A percentile compares a stretch with the other conserved stretches of the same genome.
Conservation (phyloP, 176 grass and related monocot species). For the Carex myosuroides region DNA sequence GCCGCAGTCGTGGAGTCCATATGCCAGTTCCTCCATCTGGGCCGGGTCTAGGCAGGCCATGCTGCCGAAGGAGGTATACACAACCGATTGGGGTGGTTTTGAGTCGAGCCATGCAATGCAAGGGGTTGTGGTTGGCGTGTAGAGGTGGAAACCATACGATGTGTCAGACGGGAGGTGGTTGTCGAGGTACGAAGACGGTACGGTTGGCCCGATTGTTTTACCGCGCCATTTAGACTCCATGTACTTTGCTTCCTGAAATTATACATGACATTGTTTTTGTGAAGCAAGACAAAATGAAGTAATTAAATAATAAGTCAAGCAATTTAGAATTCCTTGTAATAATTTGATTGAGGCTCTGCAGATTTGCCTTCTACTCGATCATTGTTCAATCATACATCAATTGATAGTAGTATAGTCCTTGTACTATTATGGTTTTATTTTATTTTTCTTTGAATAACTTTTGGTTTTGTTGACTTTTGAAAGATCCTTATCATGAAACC, state of each 20-base stretch:
- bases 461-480: neutral
- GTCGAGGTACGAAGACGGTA: slow-evolving; percentile 51
- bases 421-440: neutral
- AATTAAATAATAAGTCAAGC: neutral
- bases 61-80: slow-evolving; percentile 79
- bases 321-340: neutral
- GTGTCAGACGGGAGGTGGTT: slow-evolving; percentile 31
- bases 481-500: neutral
- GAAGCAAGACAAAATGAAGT: neutral
- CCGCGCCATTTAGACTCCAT: slow-evolving; percentile 46
- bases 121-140: slow-evolving; percentile 29
- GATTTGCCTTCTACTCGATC: neutral
- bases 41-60: slow-evolving; percentile 28
- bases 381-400: neutral
- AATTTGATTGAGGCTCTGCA: neutral
- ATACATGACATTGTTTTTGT: neutral
- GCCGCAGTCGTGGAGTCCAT: slow-evolving; percentile 33
- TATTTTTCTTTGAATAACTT: neutral
- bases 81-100: slow-evolving; percentile 34
- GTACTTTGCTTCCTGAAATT: slow-evolving; percentile 54
- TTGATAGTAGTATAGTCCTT: neutral
- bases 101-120: slow-evolving; percentile 50
- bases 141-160: slow-evolving; percentile 67
- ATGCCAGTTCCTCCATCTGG: slow-evolving; percentile 44
- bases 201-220: slow-evolving; percentile 71